Conservation (phyloP, 352 stramenopile genomes). For the Phytophthora fragariae region DNA sequence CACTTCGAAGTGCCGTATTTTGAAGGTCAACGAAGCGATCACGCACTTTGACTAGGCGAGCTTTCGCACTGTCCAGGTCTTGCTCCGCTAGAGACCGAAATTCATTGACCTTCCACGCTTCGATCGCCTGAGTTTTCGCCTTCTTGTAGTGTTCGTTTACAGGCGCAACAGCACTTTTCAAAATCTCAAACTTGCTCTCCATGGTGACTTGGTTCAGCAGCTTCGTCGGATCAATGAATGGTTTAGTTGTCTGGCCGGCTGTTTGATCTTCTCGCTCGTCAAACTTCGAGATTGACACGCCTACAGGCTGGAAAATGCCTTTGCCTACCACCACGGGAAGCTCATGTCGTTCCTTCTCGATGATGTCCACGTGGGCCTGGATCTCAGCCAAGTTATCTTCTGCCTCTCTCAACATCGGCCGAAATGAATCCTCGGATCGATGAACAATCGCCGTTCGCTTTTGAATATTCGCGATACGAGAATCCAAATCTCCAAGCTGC, state of each 20-base stretch:
- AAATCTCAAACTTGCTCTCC: constrained; percentile 69
- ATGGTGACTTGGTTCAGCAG: constrained; percentile 63
- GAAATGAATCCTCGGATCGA: constrained; percentile 53
- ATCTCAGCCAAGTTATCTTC: constrained; percentile 35
- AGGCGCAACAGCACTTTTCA: constrained; percentile 57
- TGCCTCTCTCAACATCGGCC: constrained; percentile 41
- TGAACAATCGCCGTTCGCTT: constrained; percentile 52
- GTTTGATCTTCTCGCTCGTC: background rate
- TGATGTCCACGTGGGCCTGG: constrained; percentile 35
- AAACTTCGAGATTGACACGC: background rate
- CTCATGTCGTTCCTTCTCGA: constrained; percentile 45
- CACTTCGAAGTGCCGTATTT: constrained; percentile 45
- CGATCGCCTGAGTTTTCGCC: constrained; percentile 50
- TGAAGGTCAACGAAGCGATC: constrained; percentile 67
- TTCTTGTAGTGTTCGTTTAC: constrained; percentile 71
- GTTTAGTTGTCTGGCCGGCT: constrained; percentile 22
- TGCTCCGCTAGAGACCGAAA: constrained; percentile 54
- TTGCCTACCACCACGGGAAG: constrained; percentile 69
- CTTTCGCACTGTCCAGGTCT: constrained; percentile 66
- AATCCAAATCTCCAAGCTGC: constrained; percentile 57
- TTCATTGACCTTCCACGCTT: constrained; percentile 72
- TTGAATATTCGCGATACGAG: constrained; percentile 52
- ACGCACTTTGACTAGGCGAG: constrained; percentile 57
- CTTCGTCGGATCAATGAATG: constrained; percentile 40
- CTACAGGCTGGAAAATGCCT: constrained; percentile 50